Percentiles rank a stretch among this genome's conserved stretches.
These are phyloP conservation scores for Rhazya stricta DNA, from an alignment of 257 asterid genomes.

Conservation along the genomic window DNA sequence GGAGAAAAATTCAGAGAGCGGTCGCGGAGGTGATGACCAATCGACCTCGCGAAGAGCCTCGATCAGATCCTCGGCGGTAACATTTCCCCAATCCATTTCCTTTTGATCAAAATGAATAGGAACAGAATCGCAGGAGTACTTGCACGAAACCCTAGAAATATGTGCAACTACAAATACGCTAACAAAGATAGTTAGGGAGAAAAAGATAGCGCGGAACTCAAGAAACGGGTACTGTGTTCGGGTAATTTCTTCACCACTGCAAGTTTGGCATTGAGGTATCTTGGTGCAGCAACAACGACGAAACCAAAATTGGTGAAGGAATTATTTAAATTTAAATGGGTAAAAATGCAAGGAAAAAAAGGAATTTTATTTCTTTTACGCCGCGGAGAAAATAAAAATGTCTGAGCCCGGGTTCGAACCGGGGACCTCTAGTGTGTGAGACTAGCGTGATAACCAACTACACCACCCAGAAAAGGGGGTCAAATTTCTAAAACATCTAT, in stretches of 20 bases:
- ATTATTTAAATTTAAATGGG: too few relatives aligned
- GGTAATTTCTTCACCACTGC: neutral
- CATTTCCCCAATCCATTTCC: constrained; percentile 88
- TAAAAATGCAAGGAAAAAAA: too few relatives aligned
- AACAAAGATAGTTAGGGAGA: neutral
- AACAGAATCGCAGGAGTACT: neutral
- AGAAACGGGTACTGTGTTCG: neutral
- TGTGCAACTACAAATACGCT: neutral
- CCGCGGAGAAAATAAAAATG: neutral
- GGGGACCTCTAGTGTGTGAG: constrained; percentile 85
- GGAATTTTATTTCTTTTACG: neutral
- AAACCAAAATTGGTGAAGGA: neutral
- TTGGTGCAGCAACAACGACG: neutral
- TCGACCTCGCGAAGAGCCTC: constrained; percentile 93
- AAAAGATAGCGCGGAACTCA: neutral
- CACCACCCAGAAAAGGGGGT: constrained; percentile 64
- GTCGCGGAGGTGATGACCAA: constrained; percentile 96
- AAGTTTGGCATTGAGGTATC: neutral
- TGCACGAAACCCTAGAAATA: constrained; percentile 31
- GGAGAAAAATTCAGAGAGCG: constrained; percentile 72
- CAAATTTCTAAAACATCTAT: too few relatives aligned
- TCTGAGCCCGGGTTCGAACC: constrained; percentile 79
- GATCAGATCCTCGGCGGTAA: constrained; percentile 83
- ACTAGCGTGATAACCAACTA: constrained; percentile 73
- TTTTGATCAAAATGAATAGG: neutral